Conservation (phyloP, 2,329 filamentous ascomycete species). For the Colletotrichum sidae region DNA sequence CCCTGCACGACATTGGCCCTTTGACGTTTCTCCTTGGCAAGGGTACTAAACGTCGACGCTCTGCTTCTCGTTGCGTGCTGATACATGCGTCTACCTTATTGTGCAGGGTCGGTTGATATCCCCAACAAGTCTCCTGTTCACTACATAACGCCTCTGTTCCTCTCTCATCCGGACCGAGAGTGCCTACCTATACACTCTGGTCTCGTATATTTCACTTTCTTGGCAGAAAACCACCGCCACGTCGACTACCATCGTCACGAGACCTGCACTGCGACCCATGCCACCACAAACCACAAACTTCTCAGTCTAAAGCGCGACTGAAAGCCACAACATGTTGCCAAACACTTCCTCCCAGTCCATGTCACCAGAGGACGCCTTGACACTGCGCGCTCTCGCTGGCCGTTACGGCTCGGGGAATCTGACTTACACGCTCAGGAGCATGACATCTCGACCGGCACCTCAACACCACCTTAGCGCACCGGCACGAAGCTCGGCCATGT, state of each 20-base stretch:
- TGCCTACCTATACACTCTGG: too few relatives aligned
- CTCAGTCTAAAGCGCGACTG: constrained; percentile 12
- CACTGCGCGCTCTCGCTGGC: constrained; percentile 20
- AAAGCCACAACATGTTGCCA: constrained; percentile 13
- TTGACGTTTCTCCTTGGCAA: constrained; percentile 26
- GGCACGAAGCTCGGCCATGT: constrained; percentile 49
- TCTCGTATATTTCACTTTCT: too few relatives aligned
- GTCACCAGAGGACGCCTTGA: constrained; percentile 23
- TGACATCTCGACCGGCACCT: constrained; percentile 8
- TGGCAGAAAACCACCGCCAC: too few relatives aligned
- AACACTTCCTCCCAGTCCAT: constrained; percentile 2
- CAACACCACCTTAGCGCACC: neutral
- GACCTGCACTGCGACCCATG: neutral
- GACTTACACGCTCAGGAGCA: constrained; percentile 15
- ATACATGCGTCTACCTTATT: neutral
- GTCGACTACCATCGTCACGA: neutral
- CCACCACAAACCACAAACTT: neutral
- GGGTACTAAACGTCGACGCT: constrained; percentile 23
- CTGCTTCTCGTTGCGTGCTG: neutral
- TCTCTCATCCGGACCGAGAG: neutral
- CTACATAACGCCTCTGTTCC: constrained; percentile 22
- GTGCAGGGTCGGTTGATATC: neutral
- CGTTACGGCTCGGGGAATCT: constrained; percentile 27
- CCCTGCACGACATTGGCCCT: constrained; percentile 14
- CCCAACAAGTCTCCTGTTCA: neutral